Evolutionary conservation across 495 filamentous ascomycete genomes (phyloP).

Genomic region (Aspergillus ellipticus): DNA sequence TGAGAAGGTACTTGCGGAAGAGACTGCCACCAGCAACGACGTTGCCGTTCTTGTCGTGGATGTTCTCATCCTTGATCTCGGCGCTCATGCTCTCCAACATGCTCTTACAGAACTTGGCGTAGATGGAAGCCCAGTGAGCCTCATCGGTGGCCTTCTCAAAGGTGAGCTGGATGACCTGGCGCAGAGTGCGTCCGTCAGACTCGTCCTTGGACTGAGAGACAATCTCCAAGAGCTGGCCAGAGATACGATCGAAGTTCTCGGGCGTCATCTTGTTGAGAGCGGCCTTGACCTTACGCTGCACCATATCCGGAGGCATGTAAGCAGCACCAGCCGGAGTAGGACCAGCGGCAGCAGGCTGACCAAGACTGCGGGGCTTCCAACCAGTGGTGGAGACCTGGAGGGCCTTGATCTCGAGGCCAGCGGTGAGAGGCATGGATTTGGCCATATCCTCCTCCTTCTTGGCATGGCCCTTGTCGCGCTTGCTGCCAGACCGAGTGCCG

Average conservation of each 20-base stretch:
- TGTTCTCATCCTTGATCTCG: conserved; percentile 92
- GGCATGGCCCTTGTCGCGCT: conserved; percentile 54
- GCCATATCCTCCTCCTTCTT: conserved; percentile 60
- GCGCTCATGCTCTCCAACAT: conserved; percentile 96
- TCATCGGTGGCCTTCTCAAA: conserved; percentile 99
- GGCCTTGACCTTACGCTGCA: conserved; percentile 98
- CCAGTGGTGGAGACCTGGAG: conserved; percentile 65
- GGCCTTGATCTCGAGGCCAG: conserved; percentile 73
- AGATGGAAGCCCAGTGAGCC: conserved; percentile 98
- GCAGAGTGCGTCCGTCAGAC: conserved; percentile 86
- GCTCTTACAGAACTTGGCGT: conserved; percentile 95
- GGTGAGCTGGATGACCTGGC: conserved; percentile 96
- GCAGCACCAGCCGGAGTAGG: conserved; percentile 53
- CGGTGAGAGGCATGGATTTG: conserved; percentile 86
- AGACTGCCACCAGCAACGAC: conserved; percentile 87
- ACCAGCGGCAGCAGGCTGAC: conserved; percentile 40
- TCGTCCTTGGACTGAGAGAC: conserved; percentile 94
- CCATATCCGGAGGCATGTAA: conserved; percentile 82
- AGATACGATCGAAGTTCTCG: conserved; percentile 96
- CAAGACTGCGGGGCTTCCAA: conserved; percentile 86
- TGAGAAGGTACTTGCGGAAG: conserved; percentile 98
- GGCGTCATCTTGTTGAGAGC: conserved; percentile 99
- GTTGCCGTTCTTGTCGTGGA: conserved; percentile 78
- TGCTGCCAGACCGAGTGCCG: conserved; percentile 52
- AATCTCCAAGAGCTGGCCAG: conserved; percentile 88